Evolutionary conservation across 2,329 filamentous ascomycete species (phyloP).

Genomic region (Botrytis paeoniae): DNA sequence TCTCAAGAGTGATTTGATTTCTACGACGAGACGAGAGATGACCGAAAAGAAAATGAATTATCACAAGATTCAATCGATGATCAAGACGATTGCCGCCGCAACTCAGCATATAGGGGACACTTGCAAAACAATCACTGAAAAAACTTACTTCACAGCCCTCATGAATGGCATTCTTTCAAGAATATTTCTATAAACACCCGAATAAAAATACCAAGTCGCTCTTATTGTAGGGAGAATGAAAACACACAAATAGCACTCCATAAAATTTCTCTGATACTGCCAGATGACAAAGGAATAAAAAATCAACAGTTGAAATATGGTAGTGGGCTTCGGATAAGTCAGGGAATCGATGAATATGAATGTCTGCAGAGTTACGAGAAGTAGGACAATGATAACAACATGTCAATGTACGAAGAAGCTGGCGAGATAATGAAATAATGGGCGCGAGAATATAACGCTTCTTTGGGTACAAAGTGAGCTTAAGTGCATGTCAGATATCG

Average conservation of each 20-base stretch:
- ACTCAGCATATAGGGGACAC: background rate
- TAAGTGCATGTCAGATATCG: no score
- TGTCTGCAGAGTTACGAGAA: no score
- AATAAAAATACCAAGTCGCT: background rate
- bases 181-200: background rate
- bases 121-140: background rate
- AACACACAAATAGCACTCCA: background rate
- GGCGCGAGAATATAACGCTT: no score
- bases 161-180: background rate
- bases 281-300: background rate
- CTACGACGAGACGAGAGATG: background rate
- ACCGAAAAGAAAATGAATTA: no score
- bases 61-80: background rate
- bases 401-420: no score
- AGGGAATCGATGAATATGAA: background rate
- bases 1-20: background rate
- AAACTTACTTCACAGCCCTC: no score
- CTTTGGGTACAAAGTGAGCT: no score
- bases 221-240: background rate
- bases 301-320: background rate
- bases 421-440: no score
- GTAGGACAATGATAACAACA: no score
- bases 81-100: no score
- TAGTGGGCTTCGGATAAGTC: fast-evolving
- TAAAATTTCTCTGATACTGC: background rate